phyloP scores from a whole-genome alignment of 768 basidiomycete genomes.

The Hericium erinaceus region DNA sequence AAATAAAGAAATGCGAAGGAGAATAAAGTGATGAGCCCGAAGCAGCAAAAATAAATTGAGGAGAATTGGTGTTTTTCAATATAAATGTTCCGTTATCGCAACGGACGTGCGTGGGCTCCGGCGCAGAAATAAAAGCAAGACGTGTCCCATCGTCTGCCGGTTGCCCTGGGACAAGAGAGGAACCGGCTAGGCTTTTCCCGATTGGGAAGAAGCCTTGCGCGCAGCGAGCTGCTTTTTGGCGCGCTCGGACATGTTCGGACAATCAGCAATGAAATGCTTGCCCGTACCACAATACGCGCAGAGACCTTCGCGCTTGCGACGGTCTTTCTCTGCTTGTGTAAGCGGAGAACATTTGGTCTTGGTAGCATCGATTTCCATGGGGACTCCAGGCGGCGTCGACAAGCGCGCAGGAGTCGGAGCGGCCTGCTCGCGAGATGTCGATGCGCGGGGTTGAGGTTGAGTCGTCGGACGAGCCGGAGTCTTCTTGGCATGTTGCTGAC shows the following conservation, averaged over 20 bases:
- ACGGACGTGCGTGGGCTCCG: too few relatives aligned
- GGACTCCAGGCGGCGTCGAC: background rate
- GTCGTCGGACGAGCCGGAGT: background rate
- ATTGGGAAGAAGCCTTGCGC: too few relatives aligned
- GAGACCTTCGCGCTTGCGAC: conserved; percentile 18
- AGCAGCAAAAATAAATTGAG: too few relatives aligned
- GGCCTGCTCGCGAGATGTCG: background rate
- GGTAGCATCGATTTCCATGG: conserved; percentile 14
- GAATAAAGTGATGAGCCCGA: too few relatives aligned
- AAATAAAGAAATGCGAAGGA: conserved; percentile 18
- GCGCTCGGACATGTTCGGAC: conserved; percentile 17
- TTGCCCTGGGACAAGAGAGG: too few relatives aligned
- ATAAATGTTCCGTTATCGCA: too few relatives aligned
- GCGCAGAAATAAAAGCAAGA: too few relatives aligned
- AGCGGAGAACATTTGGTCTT: conserved; percentile 19
- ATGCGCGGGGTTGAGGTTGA: background rate
- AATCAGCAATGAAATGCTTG: conserved; percentile 21
- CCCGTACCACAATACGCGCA: conserved; percentile 29
- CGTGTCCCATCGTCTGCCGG: too few relatives aligned
- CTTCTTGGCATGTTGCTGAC: background rate
- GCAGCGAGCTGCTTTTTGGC: conserved; percentile 6
- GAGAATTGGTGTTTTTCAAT: too few relatives aligned
- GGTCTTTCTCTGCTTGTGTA: conserved; percentile 19
- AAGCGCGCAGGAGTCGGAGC: background rate
- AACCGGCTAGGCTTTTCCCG: too few relatives aligned